A percentile compares a stretch with the other conserved stretches of the same genome.
These are phyloP conservation scores for Annona squamosa DNA, from an alignment of 164 flowering plant species.

Conservation along the genomic window DNA sequence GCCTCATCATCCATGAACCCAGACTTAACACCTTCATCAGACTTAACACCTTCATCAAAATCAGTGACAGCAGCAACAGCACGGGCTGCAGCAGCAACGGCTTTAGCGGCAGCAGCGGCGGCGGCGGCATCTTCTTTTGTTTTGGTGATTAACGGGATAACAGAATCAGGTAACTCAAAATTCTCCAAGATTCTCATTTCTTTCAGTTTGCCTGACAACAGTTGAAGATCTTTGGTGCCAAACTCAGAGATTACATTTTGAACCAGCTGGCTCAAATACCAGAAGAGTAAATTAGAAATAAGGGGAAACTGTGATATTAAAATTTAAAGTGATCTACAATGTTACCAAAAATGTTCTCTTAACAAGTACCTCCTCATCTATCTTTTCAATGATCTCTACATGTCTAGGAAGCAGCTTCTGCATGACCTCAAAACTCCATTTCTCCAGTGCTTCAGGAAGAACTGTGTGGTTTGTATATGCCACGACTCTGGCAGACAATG, in stretches of 20 bases:
- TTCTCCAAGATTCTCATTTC: constrained; percentile 82
- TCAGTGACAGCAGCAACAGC: constrained; percentile 12
- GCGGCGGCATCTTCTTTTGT: constrained; percentile 28
- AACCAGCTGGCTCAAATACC: constrained; percentile 45
- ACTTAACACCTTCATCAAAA: constrained; percentile 5
- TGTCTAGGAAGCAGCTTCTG: constrained; percentile 89
- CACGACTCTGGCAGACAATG: constrained; percentile 52
- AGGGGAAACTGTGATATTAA: background rate
- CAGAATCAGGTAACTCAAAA: constrained; percentile 54
- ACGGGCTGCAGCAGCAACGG: constrained; percentile 12
- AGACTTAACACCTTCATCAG: constrained; percentile 15
- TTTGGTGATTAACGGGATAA: constrained; percentile 40
- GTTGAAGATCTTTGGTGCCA: constrained; percentile 58
- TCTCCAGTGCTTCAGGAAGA: constrained; percentile 94
- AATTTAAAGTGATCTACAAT: too few relatives aligned
- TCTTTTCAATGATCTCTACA: constrained; percentile 81
- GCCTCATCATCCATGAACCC: constrained; percentile 3
- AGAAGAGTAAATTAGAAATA: constrained; percentile 9
- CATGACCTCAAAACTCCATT: constrained; percentile 94
- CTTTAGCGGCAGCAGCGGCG: constrained; percentile 17
- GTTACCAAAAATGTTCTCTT: background rate
- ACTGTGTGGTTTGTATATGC: constrained; percentile 98
- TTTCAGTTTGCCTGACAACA: constrained; percentile 54
- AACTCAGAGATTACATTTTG: constrained; percentile 55
- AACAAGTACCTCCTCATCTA: constrained; percentile 76